Evolutionary conservation across 179 eudicot genomes (phyloP), one percentile per base, ranked within the genome.

Genomic region (Beta lomatogona): DNA sequence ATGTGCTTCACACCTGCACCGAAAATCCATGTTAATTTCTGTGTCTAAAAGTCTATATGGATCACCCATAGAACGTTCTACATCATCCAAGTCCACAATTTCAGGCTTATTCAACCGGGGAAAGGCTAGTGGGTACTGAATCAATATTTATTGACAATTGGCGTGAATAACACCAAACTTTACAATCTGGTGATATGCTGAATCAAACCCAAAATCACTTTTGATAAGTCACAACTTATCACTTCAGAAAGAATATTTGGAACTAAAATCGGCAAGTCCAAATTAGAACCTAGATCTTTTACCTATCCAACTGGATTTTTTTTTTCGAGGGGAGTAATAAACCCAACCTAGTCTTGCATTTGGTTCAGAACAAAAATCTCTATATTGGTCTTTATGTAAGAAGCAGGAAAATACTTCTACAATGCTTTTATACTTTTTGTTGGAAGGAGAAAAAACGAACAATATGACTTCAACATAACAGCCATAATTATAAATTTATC

Each of bases 1-100:
- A 79, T 91, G 86, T 81, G 82, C 91, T 83, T 95, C 95, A 71
- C 97, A 92, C 91, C 99, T 95, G 91, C 81, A 75, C 12, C 4
- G 59, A 71, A 65, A 63, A 72, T 18, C 14, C 57, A 36, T 55
- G 16, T 70, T 10, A 75, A 10, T 64, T 71, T 57, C 18, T 55
- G 11, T n/a, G 21, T 64, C 46, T 11, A 21, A 13, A 28, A 48
- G 14, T 28, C 48, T 31, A 66, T 13, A 22, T 36, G 13, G 1
- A 22, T 4, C 18, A 31, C 7, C 71, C 71, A 41, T 36, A 36
- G 11, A 65, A 65, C 22, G 1, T 28, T 57, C 65, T 25, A 64
- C 55, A 8, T 48, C 69, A 50, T 68, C 53, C 28, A 60, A 55
- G 58, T 36, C 31, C 10, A 16, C 31, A 66, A 12, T 6, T 67